Conservation (phyloP, 257 asterid species). For the Ballota nigra region DNA sequence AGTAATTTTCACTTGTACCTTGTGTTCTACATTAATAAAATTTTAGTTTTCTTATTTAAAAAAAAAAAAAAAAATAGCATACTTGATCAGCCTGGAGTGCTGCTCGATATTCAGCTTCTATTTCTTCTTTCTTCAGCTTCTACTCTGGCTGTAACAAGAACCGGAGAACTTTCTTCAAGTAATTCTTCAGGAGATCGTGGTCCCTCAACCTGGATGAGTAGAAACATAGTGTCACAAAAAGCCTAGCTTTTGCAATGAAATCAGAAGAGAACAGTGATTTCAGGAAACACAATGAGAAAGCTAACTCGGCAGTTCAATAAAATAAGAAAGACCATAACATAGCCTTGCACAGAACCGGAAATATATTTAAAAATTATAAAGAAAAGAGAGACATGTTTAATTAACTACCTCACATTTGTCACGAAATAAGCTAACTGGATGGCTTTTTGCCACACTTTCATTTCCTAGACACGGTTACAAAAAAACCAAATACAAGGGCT, state of each 20-base stretch:
- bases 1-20: too few species aligned
- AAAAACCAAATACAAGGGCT: neutral
- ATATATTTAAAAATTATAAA: neutral
- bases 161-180: conserved; percentile 94
- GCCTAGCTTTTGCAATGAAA: neutral
- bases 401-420: neutral
- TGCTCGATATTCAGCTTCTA: conserved; percentile 93
- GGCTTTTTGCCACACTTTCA: neutral
- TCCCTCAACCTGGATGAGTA: conserved; percentile 72
- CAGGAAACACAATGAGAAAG: conserved; percentile 6
- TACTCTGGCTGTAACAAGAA: conserved; percentile 82
- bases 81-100: conserved; percentile 99
- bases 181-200: conserved; percentile 86
- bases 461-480: neutral
- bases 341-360: neutral
- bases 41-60: too few species aligned
- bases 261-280: conserved; percentile 1
- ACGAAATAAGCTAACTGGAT: neutral
- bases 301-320: neutral
- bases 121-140: conserved; percentile 97
- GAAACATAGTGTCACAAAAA: conserved; percentile 2
- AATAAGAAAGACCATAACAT: neutral
- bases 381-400: neutral
- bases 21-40: too few species aligned
- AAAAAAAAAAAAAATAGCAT: too few species aligned